Evolutionary conservation across 371 early-diverging fungal species (phyloP).

Genomic region (Mortierella sp.): DNA sequence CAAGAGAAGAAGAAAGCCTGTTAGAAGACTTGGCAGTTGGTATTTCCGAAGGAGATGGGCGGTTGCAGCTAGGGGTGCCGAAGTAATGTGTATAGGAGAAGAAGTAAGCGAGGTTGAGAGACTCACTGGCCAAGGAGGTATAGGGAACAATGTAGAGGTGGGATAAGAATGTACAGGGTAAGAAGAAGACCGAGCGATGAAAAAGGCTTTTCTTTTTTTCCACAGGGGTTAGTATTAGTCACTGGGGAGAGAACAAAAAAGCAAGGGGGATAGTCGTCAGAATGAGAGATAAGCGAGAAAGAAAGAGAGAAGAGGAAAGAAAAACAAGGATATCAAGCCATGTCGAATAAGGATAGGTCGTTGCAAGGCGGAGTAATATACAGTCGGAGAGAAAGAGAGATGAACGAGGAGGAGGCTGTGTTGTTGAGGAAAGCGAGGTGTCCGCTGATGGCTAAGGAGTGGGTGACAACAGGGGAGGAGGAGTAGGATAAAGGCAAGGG

Average conservation of each 20-base stretch:
- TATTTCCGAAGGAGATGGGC: background rate
- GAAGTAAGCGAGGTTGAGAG: background rate
- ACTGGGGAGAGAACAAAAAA: background rate
- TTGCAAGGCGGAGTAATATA: background rate
- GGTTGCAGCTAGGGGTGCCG: background rate
- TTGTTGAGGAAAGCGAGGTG: background rate
- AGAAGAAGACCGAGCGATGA: background rate
- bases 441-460: background rate
- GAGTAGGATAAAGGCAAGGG: background rate
- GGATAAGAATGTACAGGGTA: background rate
- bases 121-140: background rate
- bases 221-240: background rate
- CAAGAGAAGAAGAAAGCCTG: background rate
- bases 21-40: background rate
- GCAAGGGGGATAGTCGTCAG: conserved; percentile 4
- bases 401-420: background rate
- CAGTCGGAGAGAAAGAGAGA: background rate
- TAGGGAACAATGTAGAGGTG: background rate
- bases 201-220: background rate
- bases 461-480: background rate
- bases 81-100: background rate
- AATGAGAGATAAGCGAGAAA: background rate
- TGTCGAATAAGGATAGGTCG: background rate
- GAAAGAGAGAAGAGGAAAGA: background rate
- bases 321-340: background rate